Evolutionary conservation across 257 asterid genomes (phyloP).

Genomic region (Voacanga thouarsii): DNA sequence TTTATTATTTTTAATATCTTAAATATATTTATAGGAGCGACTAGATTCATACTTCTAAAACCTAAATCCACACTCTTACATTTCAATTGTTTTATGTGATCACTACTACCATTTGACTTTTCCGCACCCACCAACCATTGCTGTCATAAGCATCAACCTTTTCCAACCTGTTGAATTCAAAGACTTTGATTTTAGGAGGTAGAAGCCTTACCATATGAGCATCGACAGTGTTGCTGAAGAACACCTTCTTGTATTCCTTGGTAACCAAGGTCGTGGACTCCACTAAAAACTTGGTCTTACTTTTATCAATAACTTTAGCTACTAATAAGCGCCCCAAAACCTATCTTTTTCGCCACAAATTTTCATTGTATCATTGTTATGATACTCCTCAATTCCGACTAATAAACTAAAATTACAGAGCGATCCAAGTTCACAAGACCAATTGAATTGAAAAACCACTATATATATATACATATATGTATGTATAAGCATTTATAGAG

Average conservation of each 20-base stretch:
- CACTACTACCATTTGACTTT: too few relatives aligned
- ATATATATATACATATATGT: too few relatives aligned
- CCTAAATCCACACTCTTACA: too few relatives aligned
- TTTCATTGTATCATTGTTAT: conserved; percentile 16
- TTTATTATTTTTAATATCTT: too few relatives aligned
- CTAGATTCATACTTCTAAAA: too few relatives aligned
- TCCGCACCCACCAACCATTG: conserved; percentile 3
- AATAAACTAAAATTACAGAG: too few relatives aligned
- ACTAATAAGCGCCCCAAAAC: conserved; percentile 12
- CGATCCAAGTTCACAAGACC: too few relatives aligned
- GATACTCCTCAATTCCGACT: too few relatives aligned
- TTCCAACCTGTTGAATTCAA: not conserved
- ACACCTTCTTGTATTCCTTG: not conserved
- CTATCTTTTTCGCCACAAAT: conserved; percentile 17
- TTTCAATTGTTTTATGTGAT: too few relatives aligned
- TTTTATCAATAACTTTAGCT: not conserved
- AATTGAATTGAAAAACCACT: too few relatives aligned
- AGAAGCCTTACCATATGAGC: not conserved
- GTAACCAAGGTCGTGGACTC: conserved; percentile 9
- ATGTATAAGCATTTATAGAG: too few relatives aligned
- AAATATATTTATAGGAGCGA: too few relatives aligned
- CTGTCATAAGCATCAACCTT: not conserved
- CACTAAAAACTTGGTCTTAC: not conserved
- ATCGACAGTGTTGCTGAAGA: conserved; percentile 1
- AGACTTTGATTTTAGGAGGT: not conserved